Percentiles rank a stretch among this genome's conserved stretches.
These are phyloP conservation scores for Ilyonectria sp. DNA, from an alignment of 2,329 filamentous ascomycete species.

Conservation along the genomic window DNA sequence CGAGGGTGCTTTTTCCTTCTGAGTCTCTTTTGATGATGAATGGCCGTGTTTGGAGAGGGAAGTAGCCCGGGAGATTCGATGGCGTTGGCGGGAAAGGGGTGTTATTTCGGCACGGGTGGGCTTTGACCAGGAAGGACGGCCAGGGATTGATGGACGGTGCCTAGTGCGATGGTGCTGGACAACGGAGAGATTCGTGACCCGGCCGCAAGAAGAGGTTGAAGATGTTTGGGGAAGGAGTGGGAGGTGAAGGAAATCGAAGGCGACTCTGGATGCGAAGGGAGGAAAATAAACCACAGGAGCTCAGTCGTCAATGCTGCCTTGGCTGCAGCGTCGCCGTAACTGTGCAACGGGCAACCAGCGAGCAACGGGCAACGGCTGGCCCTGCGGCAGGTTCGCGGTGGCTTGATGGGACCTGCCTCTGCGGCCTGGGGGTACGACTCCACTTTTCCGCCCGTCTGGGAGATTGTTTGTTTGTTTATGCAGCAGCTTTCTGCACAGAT, in stretches of 20 bases:
- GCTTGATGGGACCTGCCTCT: constrained; percentile 37
- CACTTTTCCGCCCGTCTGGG: constrained; percentile 45
- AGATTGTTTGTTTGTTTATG: constrained; percentile 57
- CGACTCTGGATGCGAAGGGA: constrained; percentile 23
- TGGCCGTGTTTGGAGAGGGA: constrained; percentile 21
- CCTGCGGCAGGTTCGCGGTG: constrained; percentile 33
- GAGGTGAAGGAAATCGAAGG: neutral
- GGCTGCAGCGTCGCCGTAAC: constrained; percentile 38
- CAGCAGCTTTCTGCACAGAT: constrained; percentile 42
- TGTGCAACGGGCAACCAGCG: constrained; percentile 50
- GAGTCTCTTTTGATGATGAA: constrained; percentile 20
- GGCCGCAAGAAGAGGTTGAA: constrained; percentile 1
- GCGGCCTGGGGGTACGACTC: constrained; percentile 23
- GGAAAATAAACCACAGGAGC: constrained; percentile 31
- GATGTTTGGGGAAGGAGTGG: constrained; percentile 1
- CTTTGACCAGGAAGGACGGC: constrained; percentile 43
- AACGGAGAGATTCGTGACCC: constrained; percentile 18
- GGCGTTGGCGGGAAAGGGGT: constrained; percentile 47
- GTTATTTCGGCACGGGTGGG: constrained; percentile 43
- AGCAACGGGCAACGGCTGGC: constrained; percentile 47
- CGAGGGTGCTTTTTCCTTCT: constrained; percentile 12
- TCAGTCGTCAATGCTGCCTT: constrained; percentile 28
- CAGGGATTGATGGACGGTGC: constrained; percentile 40
- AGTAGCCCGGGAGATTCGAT: constrained; percentile 26
- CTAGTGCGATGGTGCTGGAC: constrained; percentile 26